These are phyloP conservation scores for Ceraceosorus guamensis DNA, from an alignment of 1,284 basidiomycete species.

Conservation along the genomic window DNA sequence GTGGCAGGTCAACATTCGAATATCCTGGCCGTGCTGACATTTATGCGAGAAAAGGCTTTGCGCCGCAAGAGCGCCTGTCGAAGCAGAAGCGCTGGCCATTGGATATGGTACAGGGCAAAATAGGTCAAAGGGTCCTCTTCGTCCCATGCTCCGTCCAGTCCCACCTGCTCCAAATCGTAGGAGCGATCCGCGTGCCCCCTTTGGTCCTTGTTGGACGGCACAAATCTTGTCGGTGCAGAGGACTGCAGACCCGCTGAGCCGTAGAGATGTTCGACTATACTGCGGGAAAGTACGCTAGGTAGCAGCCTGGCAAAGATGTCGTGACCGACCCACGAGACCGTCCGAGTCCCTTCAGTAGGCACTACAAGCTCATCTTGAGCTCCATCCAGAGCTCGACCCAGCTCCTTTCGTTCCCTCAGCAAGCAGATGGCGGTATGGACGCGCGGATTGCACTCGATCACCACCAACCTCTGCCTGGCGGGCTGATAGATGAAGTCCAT, in stretches of 20 bases:
- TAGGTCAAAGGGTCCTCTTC: conserved; percentile 26
- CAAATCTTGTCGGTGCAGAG: no score
- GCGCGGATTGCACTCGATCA: conserved; percentile 52
- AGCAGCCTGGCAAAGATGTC: conserved; percentile 47
- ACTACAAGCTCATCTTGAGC: conserved; percentile 4
- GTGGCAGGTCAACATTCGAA: conserved; percentile 36
- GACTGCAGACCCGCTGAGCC: no score
- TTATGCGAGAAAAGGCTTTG: conserved; percentile 26
- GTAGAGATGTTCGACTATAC: no score
- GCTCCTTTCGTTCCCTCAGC: conserved; percentile 25
- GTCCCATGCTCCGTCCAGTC: conserved; percentile 20
- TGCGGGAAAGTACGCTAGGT: conserved; percentile 21
- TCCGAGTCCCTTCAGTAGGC: conserved; percentile 27
- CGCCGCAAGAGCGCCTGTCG: conserved; percentile 22
- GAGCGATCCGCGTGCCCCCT: neutral
- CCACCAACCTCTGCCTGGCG: conserved; percentile 44
- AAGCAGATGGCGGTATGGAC: conserved; percentile 51
- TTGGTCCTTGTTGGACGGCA: neutral
- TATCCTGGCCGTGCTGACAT: conserved; percentile 33
- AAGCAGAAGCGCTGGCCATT: conserved; percentile 28
- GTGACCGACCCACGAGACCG: conserved; percentile 49
- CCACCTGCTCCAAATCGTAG: conserved; percentile 14
- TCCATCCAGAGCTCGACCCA: neutral
- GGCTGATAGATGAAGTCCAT: conserved; percentile 51
- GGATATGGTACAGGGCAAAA: conserved; percentile 30